Evolutionary conservation across 768 basidiomycete genomes (phyloP).

Genomic region (Mycena venus): DNA sequence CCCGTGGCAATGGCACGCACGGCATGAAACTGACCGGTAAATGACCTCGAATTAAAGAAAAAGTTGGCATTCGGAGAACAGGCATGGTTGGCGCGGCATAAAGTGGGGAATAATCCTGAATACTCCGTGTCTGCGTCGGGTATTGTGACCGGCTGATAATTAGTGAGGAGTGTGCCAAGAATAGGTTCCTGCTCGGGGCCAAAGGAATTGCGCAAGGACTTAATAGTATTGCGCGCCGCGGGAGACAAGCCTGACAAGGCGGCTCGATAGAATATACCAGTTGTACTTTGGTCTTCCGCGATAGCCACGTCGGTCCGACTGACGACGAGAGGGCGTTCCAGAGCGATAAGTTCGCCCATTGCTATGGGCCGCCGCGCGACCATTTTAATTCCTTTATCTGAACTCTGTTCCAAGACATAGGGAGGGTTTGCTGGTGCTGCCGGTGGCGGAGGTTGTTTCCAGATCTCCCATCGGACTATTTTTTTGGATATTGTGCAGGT

Average conservation of each 20-base stretch:
- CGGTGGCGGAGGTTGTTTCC: background rate
- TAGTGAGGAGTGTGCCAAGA: conserved; percentile 19
- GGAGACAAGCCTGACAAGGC: conserved; percentile 12
- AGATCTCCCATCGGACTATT: conserved; percentile 20
- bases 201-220: conserved; percentile 21
- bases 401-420: conserved; percentile 13
- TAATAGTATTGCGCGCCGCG: conserved; percentile 2
- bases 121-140: conserved; percentile 1
- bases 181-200: conserved; percentile 21
- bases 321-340: conserved; percentile 20
- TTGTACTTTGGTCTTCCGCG: conserved; percentile 20
- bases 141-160: conserved; percentile 12
- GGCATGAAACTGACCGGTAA: conserved; percentile 23
- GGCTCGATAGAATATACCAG: conserved; percentile 21
- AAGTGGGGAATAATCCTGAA: conserved; percentile 14
- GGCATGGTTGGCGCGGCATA: conserved; percentile 25
- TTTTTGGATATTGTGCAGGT: conserved; percentile 11
- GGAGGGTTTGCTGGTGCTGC: background rate
- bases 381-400: conserved; percentile 19
- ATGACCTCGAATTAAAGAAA: conserved; percentile 14
- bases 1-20: conserved; percentile 12
- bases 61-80: conserved; percentile 24
- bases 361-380: conserved; percentile 13
- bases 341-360: conserved; percentile 15
- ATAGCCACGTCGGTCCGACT: conserved; percentile 24